A percentile compares a stretch with the other conserved stretches of the same genome.
phyloP scores from a whole-genome alignment of 129 eudicot genomes.

The Scalesia atractyloides region DNA sequence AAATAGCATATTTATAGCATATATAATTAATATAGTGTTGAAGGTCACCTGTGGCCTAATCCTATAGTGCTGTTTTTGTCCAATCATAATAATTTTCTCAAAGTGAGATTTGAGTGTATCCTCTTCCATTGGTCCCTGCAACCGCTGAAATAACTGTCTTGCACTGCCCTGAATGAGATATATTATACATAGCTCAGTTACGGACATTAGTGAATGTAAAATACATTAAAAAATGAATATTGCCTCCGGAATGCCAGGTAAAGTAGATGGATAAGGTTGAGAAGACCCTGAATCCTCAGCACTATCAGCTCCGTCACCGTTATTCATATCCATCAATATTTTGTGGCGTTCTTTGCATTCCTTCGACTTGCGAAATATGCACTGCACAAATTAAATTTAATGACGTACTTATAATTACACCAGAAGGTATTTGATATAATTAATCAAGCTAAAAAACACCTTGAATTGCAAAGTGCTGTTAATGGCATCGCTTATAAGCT shows the following conservation, averaged over 20 bases:
- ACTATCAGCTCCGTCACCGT: conserved; percentile 81
- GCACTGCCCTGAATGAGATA: conserved; percentile 78
- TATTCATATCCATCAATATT: conserved; percentile 61
- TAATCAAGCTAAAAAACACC: conserved; percentile 42
- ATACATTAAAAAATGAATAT: conserved; percentile 6
- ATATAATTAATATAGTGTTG: neutral
- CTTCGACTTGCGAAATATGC: conserved; percentile 63
- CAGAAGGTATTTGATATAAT: neutral
- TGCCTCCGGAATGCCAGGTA: conserved; percentile 94
- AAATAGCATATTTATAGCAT: too few relatives aligned
- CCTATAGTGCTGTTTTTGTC: conserved; percentile 46
- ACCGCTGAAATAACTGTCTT: conserved; percentile 75
- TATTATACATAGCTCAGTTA: conserved; percentile 21
- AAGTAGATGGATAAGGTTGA: conserved; percentile 81
- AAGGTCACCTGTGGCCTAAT: conserved; percentile 56
- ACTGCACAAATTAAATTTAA: conserved; percentile 37
- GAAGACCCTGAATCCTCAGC: conserved; percentile 85
- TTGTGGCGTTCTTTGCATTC: conserved; percentile 86
- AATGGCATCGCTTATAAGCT: conserved; percentile 85
- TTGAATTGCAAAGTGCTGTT: conserved; percentile 79
- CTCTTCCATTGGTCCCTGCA: conserved; percentile 89
- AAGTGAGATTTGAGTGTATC: conserved; percentile 81
- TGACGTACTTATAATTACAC: neutral
- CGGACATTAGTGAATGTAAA: conserved; percentile 1
- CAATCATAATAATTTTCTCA: conserved; percentile 61